phyloP scores from a whole-genome alignment of 305 asterid species.

The Solanum hybrid region DNA sequence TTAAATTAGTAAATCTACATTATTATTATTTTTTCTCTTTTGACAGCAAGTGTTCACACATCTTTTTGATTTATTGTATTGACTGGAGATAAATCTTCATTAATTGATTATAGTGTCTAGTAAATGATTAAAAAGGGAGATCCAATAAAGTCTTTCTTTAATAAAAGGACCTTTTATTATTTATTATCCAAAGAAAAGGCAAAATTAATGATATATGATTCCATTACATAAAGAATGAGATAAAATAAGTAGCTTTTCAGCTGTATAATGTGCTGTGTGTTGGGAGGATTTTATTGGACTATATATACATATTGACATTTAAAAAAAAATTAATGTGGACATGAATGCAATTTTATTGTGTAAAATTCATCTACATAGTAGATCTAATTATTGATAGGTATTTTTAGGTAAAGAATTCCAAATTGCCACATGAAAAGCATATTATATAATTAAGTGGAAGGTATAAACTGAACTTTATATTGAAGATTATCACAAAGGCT shows the following conservation, averaged over 20 bases:
- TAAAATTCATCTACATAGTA: not conserved
- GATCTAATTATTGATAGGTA: not conserved
- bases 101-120: not conserved
- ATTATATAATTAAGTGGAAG: not conserved
- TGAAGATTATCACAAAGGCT: not conserved
- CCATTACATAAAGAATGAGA: slow-evolving; percentile 1
- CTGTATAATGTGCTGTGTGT: not conserved
- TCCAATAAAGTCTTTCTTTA: not conserved
- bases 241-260: not conserved
- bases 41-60: slow-evolving; percentile 3
- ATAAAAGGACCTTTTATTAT: not conserved
- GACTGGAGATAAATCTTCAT: not conserved
- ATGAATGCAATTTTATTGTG: not conserved
- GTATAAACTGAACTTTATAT: not conserved
- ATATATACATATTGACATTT: not conserved
- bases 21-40: not conserved
- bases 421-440: not conserved
- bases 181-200: not conserved
- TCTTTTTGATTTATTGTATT: not conserved
- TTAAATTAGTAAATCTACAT: not conserved
- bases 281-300: not conserved
- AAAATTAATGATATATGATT: not conserved
- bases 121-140: slow-evolving; percentile 1
- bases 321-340: not conserved
- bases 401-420: not conserved